These are phyloP conservation scores for Sporothrix curviconia DNA, from an alignment of 2,329 filamentous ascomycete genomes.

Conservation along the genomic window DNA sequence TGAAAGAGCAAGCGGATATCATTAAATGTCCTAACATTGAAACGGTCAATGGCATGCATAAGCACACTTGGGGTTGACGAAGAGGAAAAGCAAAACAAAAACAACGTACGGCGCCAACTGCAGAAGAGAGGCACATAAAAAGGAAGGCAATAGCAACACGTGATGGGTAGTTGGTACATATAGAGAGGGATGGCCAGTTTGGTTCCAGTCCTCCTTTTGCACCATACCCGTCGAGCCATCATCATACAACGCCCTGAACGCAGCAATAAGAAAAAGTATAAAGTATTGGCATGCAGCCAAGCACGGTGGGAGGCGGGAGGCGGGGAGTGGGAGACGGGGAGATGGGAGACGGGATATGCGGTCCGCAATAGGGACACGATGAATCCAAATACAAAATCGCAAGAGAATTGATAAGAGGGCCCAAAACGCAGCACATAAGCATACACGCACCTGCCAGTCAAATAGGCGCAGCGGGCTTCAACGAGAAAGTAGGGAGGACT, in stretches of 20 bases:
- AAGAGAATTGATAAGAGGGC: neutral
- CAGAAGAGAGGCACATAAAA: neutral
- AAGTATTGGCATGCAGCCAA: too few species aligned
- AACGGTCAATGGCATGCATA: conserved; percentile 1
- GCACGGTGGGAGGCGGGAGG: too few species aligned
- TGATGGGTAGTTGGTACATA: too few species aligned
- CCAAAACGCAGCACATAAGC: neutral
- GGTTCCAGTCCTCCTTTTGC: too few species aligned
- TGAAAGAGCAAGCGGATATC: conserved; percentile 26
- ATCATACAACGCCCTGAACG: too few species aligned
- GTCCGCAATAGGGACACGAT: too few species aligned
- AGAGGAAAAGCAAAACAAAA: neutral
- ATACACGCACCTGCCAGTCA: neutral
- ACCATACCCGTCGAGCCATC: too few species aligned
- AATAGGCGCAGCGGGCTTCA: too few species aligned
- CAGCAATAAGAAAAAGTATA: neutral
- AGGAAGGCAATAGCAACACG: neutral
- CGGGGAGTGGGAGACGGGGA: too few species aligned
- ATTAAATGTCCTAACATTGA: conserved; percentile 27
- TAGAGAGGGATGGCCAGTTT: too few species aligned
- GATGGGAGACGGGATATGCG: too few species aligned
- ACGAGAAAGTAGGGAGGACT: neutral
- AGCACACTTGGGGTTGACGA: neutral
- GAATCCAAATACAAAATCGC: too few species aligned
- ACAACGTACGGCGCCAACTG: neutral